These are phyloP conservation scores for Schoenoplectus tabernaemontani DNA, from an alignment of 202 grass and related monocot species.

Conservation along the genomic window DNA sequence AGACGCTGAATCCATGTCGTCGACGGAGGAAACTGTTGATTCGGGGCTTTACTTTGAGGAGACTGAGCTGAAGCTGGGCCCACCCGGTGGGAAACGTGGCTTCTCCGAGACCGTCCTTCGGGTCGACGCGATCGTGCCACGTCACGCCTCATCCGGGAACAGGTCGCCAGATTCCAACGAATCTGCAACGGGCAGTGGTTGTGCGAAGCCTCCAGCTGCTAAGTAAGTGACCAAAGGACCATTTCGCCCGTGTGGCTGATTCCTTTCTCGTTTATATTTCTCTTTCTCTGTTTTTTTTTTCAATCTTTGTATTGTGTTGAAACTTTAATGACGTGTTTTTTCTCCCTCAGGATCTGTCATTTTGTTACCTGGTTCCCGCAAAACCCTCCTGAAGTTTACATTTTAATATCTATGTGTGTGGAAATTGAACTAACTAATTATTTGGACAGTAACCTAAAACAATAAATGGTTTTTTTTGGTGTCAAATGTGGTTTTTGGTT, in stretches of 20 bases:
- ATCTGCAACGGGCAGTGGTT: neutral
- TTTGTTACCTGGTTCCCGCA: no score
- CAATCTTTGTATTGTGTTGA: no score
- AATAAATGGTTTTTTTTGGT: no score
- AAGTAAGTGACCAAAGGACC: neutral
- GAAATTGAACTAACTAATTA: no score
- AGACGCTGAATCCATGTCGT: neutral
- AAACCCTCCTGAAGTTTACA: no score
- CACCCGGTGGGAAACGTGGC: neutral
- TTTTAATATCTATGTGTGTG: neutral
- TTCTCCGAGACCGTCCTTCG: no score
- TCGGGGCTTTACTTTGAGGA: neutral
- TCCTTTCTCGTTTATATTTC: neutral
- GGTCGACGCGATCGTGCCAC: no score
- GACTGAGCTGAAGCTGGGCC: neutral
- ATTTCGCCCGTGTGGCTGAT: neutral
- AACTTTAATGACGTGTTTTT: neutral
- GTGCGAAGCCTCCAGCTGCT: neutral
- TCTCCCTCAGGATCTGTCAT: neutral
- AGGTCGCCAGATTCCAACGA: neutral
- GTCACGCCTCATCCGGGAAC: no score
- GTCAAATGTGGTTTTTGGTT: no score
- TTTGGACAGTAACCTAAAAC: no score
- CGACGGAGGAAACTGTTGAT: neutral
- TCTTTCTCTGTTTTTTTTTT: no score